Conservation (phyloP, 495 filamentous ascomycete species). For the Penicillium manginii region DNA sequence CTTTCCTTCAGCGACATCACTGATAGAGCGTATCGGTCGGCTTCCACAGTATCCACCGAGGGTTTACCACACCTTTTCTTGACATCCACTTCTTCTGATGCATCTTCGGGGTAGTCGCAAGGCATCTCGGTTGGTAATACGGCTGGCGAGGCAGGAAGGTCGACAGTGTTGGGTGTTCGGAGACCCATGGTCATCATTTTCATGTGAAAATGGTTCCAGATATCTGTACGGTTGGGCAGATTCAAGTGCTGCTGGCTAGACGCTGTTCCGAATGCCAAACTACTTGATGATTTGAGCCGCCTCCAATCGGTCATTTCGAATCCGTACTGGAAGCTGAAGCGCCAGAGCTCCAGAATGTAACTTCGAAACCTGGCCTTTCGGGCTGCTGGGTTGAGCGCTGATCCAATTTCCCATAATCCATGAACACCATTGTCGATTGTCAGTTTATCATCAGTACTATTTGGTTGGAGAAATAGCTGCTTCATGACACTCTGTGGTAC, state of each 20-base stretch:
- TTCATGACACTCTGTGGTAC: slow-evolving; percentile 10
- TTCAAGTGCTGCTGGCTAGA: neutral
- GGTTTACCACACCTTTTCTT: neutral
- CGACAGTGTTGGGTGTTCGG: neutral
- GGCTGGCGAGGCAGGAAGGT: neutral
- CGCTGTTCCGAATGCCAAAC: neutral
- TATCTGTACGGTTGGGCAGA: neutral
- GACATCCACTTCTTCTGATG: neutral
- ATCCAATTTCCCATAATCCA: neutral
- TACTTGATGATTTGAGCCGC: neutral
- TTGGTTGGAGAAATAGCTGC: slow-evolving; percentile 6
- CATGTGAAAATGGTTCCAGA: neutral
- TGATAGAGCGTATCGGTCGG: neutral
- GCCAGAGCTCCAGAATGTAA: slow-evolving; percentile 11
- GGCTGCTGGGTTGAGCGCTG: neutral
- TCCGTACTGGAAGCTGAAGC: slow-evolving; percentile 15
- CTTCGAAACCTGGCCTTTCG: neutral
- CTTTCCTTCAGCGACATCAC: neutral
- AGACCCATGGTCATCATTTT: neutral
- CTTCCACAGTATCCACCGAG: neutral
- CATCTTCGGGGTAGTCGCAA: neutral
- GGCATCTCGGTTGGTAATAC: neutral
- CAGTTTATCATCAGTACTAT: neutral
- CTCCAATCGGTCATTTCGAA: slow-evolving; percentile 11
- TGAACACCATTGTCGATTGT: slow-evolving; percentile 12